A percentile compares a stretch with the other conserved stretches of the same genome.
These are phyloP conservation scores for Hypoxylon sp. DNA, from an alignment of 2,329 filamentous ascomycete genomes.

Conservation along the genomic window DNA sequence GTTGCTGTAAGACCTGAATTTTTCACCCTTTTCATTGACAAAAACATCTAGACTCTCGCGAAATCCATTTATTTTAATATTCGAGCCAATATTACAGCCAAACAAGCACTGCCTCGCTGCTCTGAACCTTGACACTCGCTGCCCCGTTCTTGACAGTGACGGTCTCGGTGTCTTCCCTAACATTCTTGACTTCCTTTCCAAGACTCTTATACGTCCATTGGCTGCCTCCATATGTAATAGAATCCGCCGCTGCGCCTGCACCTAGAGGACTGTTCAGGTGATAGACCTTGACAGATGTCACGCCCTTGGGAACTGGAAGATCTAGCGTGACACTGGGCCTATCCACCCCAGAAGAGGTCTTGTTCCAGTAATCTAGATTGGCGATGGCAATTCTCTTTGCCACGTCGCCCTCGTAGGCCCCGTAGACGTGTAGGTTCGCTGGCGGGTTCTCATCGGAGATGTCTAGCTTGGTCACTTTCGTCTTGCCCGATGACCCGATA, in stretches of 20 bases:
- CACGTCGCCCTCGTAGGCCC: slow-evolving; percentile 52
- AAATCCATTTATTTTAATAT: neutral
- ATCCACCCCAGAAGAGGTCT: slow-evolving; percentile 48
- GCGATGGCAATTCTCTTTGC: slow-evolving; percentile 53
- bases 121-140: slow-evolving; percentile 48
- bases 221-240: slow-evolving; percentile 58
- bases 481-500: slow-evolving; percentile 53
- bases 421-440: slow-evolving; percentile 52
- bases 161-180: slow-evolving; percentile 52
- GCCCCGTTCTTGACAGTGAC: slow-evolving; percentile 50
- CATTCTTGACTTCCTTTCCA: slow-evolving; percentile 54
- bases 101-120: slow-evolving; percentile 54
- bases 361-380: slow-evolving; percentile 58
- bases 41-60: neutral
- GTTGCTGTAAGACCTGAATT: neutral
- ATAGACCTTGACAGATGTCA: slow-evolving; percentile 49
- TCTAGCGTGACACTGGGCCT: slow-evolving; percentile 48
- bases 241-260: slow-evolving; percentile 54
- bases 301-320: slow-evolving; percentile 45
- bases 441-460: slow-evolving; percentile 35
- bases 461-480: slow-evolving; percentile 49
- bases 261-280: slow-evolving; percentile 55
- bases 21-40: neutral
- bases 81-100: slow-evolving; percentile 33
- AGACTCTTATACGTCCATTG: slow-evolving; percentile 57